These are phyloP conservation scores for Aspergillus ibericus DNA, from an alignment of 2,329 filamentous ascomycete genomes.

Conservation along the genomic window DNA sequence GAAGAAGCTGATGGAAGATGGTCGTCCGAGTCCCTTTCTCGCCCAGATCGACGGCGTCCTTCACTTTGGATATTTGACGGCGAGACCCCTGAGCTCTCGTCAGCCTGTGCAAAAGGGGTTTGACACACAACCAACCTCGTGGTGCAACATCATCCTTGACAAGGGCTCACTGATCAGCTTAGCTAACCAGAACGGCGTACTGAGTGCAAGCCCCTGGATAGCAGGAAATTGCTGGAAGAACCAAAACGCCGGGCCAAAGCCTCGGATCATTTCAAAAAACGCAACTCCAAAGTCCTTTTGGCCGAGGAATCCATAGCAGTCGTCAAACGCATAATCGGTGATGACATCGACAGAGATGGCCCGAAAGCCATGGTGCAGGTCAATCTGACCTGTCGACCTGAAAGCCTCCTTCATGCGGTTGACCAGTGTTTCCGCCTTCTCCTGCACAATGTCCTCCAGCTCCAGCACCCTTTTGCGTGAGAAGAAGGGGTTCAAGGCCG, in stretches of 20 bases:
- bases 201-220: conserved; percentile 14
- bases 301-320: conserved; percentile 22
- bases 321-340: conserved; percentile 30
- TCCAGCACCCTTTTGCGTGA: conserved; percentile 25
- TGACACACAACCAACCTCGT: conserved; percentile 10
- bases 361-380: conserved; percentile 27
- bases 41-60: conserved; percentile 17
- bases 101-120: neutral
- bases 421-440: conserved; percentile 24
- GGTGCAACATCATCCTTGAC: conserved; percentile 18
- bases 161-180: conserved; percentile 12
- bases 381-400: conserved; percentile 14
- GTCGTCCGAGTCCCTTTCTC: conserved; percentile 21
- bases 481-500: conserved; percentile 33
- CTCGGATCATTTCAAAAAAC: conserved; percentile 23
- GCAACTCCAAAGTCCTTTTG: conserved; percentile 19
- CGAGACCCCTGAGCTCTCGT: conserved; percentile 9
- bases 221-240: conserved; percentile 26
- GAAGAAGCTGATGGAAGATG: conserved; percentile 23
- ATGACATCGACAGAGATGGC: conserved; percentile 31
- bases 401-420: conserved; percentile 21
- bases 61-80: conserved; percentile 18
- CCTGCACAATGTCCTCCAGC: conserved; percentile 27
- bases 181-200: conserved; percentile 21
- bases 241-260: conserved; percentile 21